These are phyloP conservation scores for Penicillium bovifimosum DNA, from an alignment of 495 filamentous ascomycete species.

Conservation along the genomic window DNA sequence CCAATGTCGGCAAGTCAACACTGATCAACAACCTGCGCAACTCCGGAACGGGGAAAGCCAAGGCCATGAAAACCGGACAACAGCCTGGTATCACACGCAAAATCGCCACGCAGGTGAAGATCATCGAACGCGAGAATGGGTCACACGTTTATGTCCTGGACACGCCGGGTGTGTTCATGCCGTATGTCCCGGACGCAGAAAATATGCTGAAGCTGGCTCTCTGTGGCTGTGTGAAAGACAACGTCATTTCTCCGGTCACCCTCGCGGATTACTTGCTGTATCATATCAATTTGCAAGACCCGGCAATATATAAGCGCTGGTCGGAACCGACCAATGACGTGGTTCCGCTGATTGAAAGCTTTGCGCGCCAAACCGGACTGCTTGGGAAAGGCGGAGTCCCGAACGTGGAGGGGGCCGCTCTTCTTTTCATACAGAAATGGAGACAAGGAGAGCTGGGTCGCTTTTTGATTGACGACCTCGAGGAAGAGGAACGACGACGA, in stretches of 20 bases:
- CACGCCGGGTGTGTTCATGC: slow-evolving; percentile 85
- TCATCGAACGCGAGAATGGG: slow-evolving; percentile 51
- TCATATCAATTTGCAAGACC: slow-evolving; percentile 62
- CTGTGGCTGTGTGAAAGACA: slow-evolving; percentile 86
- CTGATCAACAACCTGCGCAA: slow-evolving; percentile 80
- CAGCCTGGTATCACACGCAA: slow-evolving; percentile 89
- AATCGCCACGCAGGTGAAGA: slow-evolving; percentile 75
- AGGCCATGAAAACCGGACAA: slow-evolving; percentile 75
- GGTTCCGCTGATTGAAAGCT: slow-evolving; percentile 55
- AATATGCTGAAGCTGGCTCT: slow-evolving; percentile 90
- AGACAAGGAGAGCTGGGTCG: slow-evolving; percentile 67
- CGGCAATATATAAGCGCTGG: slow-evolving; percentile 57
- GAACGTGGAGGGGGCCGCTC: slow-evolving; percentile 66
- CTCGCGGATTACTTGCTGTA: slow-evolving; percentile 88
- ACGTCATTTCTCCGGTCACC: slow-evolving; percentile 65
- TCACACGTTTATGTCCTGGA: slow-evolving; percentile 64
- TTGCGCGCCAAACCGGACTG: slow-evolving; percentile 69
- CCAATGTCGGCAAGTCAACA: slow-evolving; percentile 87
- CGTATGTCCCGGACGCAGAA: slow-evolving; percentile 76
- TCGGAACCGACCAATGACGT: slow-evolving; percentile 78
- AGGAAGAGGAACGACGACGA: slow-evolving; percentile 44
- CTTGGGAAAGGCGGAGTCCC: slow-evolving; percentile 68
- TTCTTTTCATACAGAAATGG: slow-evolving; percentile 84
- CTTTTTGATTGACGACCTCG: slow-evolving; percentile 77
- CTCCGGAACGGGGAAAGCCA: slow-evolving; percentile 60